A percentile compares a stretch with the other conserved stretches of the same genome.
These are phyloP conservation scores for Aspergillus texensis DNA, from an alignment of 2,329 filamentous ascomycete genomes.

Conservation along the genomic window DNA sequence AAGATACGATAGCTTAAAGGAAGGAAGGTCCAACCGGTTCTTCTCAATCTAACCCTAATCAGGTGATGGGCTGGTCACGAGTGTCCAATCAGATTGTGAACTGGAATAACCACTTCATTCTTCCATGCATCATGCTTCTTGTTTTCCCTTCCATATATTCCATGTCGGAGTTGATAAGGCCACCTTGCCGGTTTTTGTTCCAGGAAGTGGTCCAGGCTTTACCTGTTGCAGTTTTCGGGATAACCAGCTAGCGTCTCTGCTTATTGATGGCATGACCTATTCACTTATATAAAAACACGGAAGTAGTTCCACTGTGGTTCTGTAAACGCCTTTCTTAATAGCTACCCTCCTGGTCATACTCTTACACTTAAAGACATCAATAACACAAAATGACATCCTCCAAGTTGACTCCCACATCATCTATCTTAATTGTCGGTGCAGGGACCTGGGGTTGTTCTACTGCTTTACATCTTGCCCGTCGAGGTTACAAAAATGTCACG, in stretches of 20 bases:
- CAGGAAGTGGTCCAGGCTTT: neutral
- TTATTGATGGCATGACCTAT: neutral
- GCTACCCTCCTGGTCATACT: neutral
- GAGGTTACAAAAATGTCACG: constrained; percentile 53
- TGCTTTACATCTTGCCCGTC: constrained; percentile 54
- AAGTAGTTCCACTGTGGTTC: neutral
- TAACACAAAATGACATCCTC: neutral
- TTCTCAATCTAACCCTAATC: neutral
- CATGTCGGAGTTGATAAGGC: neutral
- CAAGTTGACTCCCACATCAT: constrained; percentile 16
- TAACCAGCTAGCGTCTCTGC: neutral
- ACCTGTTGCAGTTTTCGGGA: neutral
- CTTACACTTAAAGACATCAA: neutral
- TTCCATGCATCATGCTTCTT: neutral
- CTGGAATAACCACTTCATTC: neutral
- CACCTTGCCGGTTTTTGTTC: neutral
- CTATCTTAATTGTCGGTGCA: constrained; percentile 50
- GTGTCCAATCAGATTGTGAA: neutral
- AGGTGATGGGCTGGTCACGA: neutral
- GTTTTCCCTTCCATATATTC: neutral
- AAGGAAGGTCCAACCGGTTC: constrained; percentile 1
- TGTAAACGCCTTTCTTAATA: neutral
- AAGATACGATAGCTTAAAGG: constrained; percentile 4
- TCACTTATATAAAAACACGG: neutral
- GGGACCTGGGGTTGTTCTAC: constrained; percentile 57